These are phyloP conservation scores for Mollisiaceae sp. DNA, from an alignment of 2,329 filamentous ascomycete genomes.

Conservation along the genomic window DNA sequence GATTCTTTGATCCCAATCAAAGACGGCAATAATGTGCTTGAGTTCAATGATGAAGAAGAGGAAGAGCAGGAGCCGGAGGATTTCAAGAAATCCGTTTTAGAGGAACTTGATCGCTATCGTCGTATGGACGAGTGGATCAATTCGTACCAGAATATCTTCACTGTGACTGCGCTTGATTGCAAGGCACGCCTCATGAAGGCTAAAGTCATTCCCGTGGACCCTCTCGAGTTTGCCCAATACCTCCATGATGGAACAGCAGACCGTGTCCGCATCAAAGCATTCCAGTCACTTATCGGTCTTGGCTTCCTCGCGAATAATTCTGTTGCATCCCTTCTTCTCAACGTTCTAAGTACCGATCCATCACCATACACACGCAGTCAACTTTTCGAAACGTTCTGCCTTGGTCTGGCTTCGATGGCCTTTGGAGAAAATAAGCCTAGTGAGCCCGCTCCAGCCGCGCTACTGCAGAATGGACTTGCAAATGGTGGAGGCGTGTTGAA, in stretches of 20 bases:
- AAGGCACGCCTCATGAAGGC: constrained; percentile 68
- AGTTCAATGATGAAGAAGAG: constrained; percentile 49
- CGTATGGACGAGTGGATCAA: constrained; percentile 72
- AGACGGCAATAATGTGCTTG: constrained; percentile 45
- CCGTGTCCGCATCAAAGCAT: constrained; percentile 68
- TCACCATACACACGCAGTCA: constrained; percentile 67
- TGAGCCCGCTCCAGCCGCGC: constrained; percentile 32
- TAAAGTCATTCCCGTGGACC: constrained; percentile 59
- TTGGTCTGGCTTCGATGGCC: constrained; percentile 66
- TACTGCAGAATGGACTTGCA: background rate
- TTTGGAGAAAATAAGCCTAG: constrained; percentile 59
- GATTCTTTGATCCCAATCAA: constrained; percentile 60
- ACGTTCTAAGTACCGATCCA: constrained; percentile 63
- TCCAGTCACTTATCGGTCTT: constrained; percentile 67
- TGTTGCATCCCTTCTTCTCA: constrained; percentile 62
- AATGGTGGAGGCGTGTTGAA: constrained; percentile 22
- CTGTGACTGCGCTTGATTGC: constrained; percentile 65
- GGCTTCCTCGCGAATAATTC: constrained; percentile 60
- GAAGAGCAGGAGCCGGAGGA: constrained; percentile 50
- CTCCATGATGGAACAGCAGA: constrained; percentile 68
- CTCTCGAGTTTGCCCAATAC: constrained; percentile 66
- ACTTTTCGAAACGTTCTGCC: constrained; percentile 63
- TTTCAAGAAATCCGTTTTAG: constrained; percentile 53
- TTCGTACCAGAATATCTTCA: constrained; percentile 72
- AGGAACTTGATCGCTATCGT: constrained; percentile 70